Base-by-base conservation (phyloP, 2,329 filamentous ascomycete species). In the Colletotrichum acutatum region DNA sequence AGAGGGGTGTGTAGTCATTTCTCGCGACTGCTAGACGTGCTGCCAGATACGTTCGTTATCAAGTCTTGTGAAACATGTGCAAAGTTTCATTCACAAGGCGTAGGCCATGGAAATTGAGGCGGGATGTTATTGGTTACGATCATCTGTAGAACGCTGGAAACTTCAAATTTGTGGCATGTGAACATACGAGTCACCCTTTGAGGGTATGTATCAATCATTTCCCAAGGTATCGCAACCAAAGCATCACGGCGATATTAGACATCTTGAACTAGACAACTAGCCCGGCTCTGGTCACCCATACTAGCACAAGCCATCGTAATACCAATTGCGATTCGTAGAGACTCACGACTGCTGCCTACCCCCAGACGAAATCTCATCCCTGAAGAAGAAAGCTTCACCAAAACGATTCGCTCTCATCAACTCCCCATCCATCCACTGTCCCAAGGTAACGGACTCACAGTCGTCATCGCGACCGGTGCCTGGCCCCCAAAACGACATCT, bases 331-430 rank as follows among this genome's bases (percentile, higher is more conserved):
- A 37, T 34, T 54, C 30, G n/a, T 8, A 11, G 6, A 3, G 1
- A 37, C 3, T 8, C 30, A 5, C n/a, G n/a, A 12, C 28, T 62
- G 59, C 37, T 64, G 61, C 61, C 61, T 64, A 22, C n/a, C 6
- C 46, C n/a, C 3, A 19, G 9, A 14, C 9, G 14, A 2, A 3
- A 4, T 3, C 3, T 2, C 52, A n/a, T 5, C 24, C 26, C n/a
- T 5, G 19, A 64, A 54, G 9, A 16, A 14, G 14, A 53, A 37
- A 32, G 46, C 46, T 16, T 32, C 61, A 30, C 30, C n/a, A 3
- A 16, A 64, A 53, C 61, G 30, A 54, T 54, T 64, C 61, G 61
- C 46, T 37, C 30, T 12, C 46, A 30, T 53, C n/a, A 4, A 32
- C 16, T 16, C 60, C 16, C 1, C n/a, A 1, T 1, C 42, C 42